A percentile compares a stretch with the other conserved stretches of the same genome.
Evolutionary conservation across 2,329 filamentous ascomycete genomes (phyloP).

Genomic region (Cytospora schulzeri): DNA sequence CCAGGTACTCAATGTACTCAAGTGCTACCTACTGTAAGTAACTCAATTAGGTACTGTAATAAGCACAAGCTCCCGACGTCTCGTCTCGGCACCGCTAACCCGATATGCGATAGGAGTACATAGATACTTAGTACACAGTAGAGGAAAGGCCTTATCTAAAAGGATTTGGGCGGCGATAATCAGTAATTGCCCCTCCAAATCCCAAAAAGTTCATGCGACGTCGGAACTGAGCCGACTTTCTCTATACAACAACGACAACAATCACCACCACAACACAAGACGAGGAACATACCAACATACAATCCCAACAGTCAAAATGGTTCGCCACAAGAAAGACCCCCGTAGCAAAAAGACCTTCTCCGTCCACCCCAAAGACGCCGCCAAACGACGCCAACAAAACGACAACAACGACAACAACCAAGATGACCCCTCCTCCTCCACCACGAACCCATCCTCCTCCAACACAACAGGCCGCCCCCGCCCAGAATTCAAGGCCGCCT

Average conservation of each 20-base stretch:
- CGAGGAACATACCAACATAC: too few species aligned
- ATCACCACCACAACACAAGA: too few species aligned
- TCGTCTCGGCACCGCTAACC: neutral
- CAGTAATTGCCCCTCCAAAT: slow-evolving; percentile 16
- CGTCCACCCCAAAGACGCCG: slow-evolving; percentile 39
- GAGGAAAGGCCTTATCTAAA: neutral
- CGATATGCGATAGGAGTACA: slow-evolving; percentile 9
- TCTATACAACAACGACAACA: too few species aligned
- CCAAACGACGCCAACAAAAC: slow-evolving; percentile 35
- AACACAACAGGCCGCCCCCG: slow-evolving; percentile 36
- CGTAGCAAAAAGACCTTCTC: slow-evolving; percentile 36
- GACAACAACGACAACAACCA: slow-evolving; percentile 38
- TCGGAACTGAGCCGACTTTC: too few species aligned
- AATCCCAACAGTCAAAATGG: slow-evolving; percentile 57
- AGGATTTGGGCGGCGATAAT: slow-evolving; percentile 5
- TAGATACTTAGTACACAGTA: too few species aligned
- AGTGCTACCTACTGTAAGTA: neutral
- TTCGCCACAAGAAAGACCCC: slow-evolving; percentile 92
- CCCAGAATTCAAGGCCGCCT: slow-evolving; percentile 83
- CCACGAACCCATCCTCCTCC: slow-evolving; percentile 25
- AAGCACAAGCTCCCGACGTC: neutral
- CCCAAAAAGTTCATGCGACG: too few species aligned
- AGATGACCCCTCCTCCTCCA: slow-evolving; percentile 31
- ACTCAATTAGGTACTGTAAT: too few species aligned
- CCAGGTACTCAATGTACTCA: too few species aligned